Evolutionary conservation across 2,329 filamentous ascomycete species (phyloP).

Genomic region (Penicillium janthinellum): DNA sequence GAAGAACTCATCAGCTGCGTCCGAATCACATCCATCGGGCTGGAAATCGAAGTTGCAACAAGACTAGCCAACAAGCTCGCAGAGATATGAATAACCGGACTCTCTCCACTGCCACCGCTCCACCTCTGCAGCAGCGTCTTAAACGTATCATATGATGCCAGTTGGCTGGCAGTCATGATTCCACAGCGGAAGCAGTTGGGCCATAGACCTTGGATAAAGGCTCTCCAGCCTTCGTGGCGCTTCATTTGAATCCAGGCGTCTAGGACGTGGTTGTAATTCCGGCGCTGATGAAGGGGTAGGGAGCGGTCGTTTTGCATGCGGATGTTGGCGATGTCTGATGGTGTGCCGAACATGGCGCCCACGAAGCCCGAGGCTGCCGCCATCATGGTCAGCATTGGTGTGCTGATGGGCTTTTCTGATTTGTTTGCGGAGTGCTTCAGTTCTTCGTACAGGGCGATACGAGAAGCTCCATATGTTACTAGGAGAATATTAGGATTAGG

Average conservation of each 20-base stretch:
- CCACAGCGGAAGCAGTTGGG: constrained; percentile 79
- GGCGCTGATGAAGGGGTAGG: constrained; percentile 19
- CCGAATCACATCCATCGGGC: constrained; percentile 86
- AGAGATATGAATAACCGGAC: constrained; percentile 74
- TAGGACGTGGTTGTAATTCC: constrained; percentile 26
- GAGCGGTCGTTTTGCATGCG: constrained; percentile 31
- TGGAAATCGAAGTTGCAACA: constrained; percentile 81
- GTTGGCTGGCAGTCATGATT: constrained; percentile 84
- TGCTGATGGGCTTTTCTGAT: constrained; percentile 9
- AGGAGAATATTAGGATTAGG: neutral
- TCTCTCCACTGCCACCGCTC: constrained; percentile 66
- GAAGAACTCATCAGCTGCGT: constrained; percentile 72
- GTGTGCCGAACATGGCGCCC: constrained; percentile 27
- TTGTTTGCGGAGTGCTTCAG: constrained; percentile 18
- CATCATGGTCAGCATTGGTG: constrained; percentile 18
- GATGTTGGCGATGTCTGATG: constrained; percentile 30
- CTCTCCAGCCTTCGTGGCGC: constrained; percentile 21
- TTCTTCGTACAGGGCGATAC: constrained; percentile 30
- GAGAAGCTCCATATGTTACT: constrained; percentile 32
- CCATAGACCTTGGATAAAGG: constrained; percentile 53
- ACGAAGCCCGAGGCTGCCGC: constrained; percentile 24
- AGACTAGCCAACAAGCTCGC: constrained; percentile 78
- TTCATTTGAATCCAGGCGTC: constrained; percentile 30
- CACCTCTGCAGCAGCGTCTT: constrained; percentile 69
- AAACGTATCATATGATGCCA: constrained; percentile 82